Evolutionary conservation across 78 protist species (phyloP), one percentile per base, ranked within the genome.

Genomic region (Monocercomonoides exilis): DNA sequence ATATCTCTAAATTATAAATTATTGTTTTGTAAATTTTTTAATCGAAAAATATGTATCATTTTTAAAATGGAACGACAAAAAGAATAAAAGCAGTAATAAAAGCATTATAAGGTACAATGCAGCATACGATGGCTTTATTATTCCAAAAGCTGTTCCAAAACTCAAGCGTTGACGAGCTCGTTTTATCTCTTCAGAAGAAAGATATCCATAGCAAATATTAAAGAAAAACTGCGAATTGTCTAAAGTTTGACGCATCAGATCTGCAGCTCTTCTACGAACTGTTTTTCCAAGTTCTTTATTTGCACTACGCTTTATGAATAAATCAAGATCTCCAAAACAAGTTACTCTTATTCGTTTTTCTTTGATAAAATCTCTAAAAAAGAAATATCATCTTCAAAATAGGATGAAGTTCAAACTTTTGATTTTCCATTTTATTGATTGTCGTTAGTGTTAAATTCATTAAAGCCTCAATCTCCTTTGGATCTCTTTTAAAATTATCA

Each of bases 401-500:
- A 21, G 21, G 21, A 54, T 29, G 21, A 54, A 29, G 70, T 54
- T 11, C 21, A 21, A 54, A 54, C 70, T 54, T 54, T 54, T 54
- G 11, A 29, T 54, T 21, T 54, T 11, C 21, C 33, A 84, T 32
- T 11, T 6, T 63, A 54, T 77, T 63, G 80, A 84, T 64, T 6
- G 43, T 11, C 36, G 11, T 63, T 32, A 54, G 11, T 29, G 87
- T 80, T 6, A 96, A 88, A 0, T 45, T 54, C 96, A 96, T 92
- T 4, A 96, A 89, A 38, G 85, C 84, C 0, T 85, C 86, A 3
- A 95, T 95, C 45, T 96, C 98, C 4, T 81, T 45, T 44, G 44
- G 21, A 34, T 90, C 1, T 84, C 98, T 89, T 87, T 93, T 89
- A 82, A 95, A 95, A 89, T 96, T 96, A 63, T 95, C 96, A 35